Base-by-base conservation (phyloP, 2,329 filamentous ascomycete species). In the Penicillium palitans region DNA sequence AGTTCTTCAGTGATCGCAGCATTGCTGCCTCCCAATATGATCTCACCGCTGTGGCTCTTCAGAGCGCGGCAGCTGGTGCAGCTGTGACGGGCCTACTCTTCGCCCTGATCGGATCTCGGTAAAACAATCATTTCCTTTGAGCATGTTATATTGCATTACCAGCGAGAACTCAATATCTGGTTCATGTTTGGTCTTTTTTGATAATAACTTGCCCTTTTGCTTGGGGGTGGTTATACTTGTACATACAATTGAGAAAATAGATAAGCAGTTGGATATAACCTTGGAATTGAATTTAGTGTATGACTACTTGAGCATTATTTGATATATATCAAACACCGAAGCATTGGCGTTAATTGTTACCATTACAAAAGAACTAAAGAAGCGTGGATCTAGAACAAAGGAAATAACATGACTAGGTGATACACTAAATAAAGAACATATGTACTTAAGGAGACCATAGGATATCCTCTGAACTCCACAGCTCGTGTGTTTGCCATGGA, bases 11-110 rank as follows among this genome's bases (percentile, higher is more conserved):
- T 73, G 86, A 91, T 56, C 80, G 86, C 64, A 77, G 76, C 60
- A 78, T 91, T 67, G 79, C 82, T 49, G 68, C 91, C 61, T 83
- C 84, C 44, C 90, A 90, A 79, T 83, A 84, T 52, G 89, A 93
- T 67, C 77, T 89, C 33, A 90, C 89, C 2, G 74, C 88, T n/a
- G 78, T 90, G 64, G 87, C 84, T 49, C 75, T 91, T 37, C 85
- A 92, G 74, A 84, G 88, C 55, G 86, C 84, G 8, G 80, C 84
- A 29, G 82, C 85, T 0, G 89, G 90, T n/a, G 88, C 86, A 12
- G 80, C 82, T 0, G 64, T 89, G 17, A 83, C 83, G 52, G 83
- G 82, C 37, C 73, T 79, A 48, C 45, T 84, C 40, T 66, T 88
- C 52, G 80, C 80, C 6, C 63, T 87, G 42, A 68, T 84, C 44